Base-by-base conservation (phyloP, 108 stramenopile genomes). In the Skeletonema grethae region DNA sequence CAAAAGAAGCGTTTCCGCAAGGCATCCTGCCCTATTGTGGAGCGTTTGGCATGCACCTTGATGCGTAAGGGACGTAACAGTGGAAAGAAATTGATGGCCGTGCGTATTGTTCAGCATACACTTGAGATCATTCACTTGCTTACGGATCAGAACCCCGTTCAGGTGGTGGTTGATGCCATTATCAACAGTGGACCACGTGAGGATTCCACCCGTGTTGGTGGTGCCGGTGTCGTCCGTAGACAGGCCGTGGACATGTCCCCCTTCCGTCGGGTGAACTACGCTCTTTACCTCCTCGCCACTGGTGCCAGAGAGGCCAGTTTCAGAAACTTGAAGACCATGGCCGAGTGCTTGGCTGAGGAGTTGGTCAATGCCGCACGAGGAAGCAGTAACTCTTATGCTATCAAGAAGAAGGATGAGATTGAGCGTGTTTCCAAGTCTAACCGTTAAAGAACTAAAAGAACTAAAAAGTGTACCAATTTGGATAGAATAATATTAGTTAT, bases 321-420 rank as follows among this genome's bases (percentile, higher is more conserved):
- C 89, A 94, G 99, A 72, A 99, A 99, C 96, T 87, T 99, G 74
- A 99, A 99, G 96, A 97, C 99, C 82, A 97, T 98, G 95, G 93
- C 97, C 45, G 98, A 99, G 91, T 99, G 98, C 80, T 85, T 99
- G 75, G 99, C 98, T 31, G 99, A 99, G 71, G 99, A 99, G 85
- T 87, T 99, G 77, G 98, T 99, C 90, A 99, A 99, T 82, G 98
- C 98, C 36, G 98, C 99, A 24, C 88, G 98, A 75, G 98, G 99
- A 64, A 97, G 97, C 58, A 97, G 96, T 80, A 99, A 99, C 98
- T 94, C 90, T 34, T 99, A 98, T 77, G 99, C 99, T 73, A 99
- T 99, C 93, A 99, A 99, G 98, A 99, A 99, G 90, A 99, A 99
- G 97, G 99, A 99, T 84, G 99, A 99, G 85, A 98, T 99, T 77